Evolutionary conservation across 768 basidiomycete species (phyloP), one percentile per base, ranked within the genome.

Genomic region (Hortiboletus flavorubellus): DNA sequence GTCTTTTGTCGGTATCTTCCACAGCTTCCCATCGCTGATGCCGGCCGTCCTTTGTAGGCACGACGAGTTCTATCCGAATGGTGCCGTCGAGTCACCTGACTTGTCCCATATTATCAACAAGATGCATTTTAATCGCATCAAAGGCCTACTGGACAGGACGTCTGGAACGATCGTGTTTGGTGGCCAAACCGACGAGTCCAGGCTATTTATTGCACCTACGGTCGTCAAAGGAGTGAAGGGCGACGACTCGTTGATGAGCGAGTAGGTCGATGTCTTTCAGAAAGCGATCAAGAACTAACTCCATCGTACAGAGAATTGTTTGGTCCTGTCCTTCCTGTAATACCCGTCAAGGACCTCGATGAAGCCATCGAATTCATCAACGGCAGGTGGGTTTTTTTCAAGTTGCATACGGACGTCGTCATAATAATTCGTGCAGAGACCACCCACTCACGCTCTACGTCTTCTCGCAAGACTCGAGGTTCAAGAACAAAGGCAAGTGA

Each of bases 361-460:
- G 85, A 82, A 38, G 91, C 85, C 4, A 84, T 93, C 54, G 77
- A 80, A 11, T 84, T 83, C 53, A 78, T 93, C 50, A 86, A 86
- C 60, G 68, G 70, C 15, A 76, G 75, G 88, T 84, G 48, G 23
- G 76, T 71, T 16, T 42, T 39, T 12, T 34, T 39, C 2, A 2
- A 1, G 5, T 33, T 23, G 53, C 14, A 1, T 29, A 8, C 51
- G 12, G 33, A 8, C 31, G 8, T 40, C 5, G 15, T 29, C 18
- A 30, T 44, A 12, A 52, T 53, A 41, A 50, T 40, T n/a, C 26
- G 12, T 45, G 0, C 53, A 89, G 87, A 35, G 86, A 87, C 38
- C 80, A 87, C 54, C 89, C 93, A 5, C 78, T 94, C 16, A 80
- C 84, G 2, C 69, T 93, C 9, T 93, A 93, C 62, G 82, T 90